These are phyloP conservation scores for Collybiopsis luxurians DNA, from an alignment of 768 basidiomycete genomes.

Conservation along the genomic window DNA sequence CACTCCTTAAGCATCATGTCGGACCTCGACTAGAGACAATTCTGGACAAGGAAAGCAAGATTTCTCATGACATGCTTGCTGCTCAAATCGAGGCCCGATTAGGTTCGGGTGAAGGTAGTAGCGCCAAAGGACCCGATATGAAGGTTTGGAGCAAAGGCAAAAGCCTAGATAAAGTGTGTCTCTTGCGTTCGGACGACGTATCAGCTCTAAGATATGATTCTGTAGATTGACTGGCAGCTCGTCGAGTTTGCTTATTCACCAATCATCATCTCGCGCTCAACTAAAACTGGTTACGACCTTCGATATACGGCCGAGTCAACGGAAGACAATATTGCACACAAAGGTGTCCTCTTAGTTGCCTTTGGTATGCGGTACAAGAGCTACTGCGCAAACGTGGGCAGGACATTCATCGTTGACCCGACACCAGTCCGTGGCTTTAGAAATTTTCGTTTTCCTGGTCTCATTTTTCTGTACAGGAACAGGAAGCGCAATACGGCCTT, in stretches of 20 bases:
- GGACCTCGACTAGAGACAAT: conserved; percentile 87
- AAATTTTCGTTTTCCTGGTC: too few species aligned
- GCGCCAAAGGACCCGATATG: conserved; percentile 85
- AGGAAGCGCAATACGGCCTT: conserved; percentile 85
- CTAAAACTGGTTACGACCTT: conserved; percentile 82
- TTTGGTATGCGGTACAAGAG: conserved; percentile 91
- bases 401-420: conserved; percentile 95
- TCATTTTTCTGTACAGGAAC: conserved; percentile 52
- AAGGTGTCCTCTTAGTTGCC: conserved; percentile 84
- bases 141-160: conserved; percentile 87
- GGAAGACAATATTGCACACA: conserved; percentile 76
- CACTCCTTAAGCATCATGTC: conserved; percentile 82
- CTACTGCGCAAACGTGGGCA: conserved; percentile 89
- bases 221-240: conserved; percentile 82
- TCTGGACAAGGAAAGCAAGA: conserved; percentile 87
- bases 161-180: conserved; percentile 68
- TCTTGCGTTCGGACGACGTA: background rate
- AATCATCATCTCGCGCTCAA: conserved; percentile 92
- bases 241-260: conserved; percentile 95
- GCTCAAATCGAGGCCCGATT: conserved; percentile 84
- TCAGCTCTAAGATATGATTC: conserved; percentile 3
- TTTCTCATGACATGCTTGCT: conserved; percentile 84
- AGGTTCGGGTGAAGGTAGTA: conserved; percentile 78
- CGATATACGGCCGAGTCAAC: conserved; percentile 85
- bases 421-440: conserved; percentile 51